These are phyloP conservation scores for Sutorius eximius DNA, from an alignment of 1,284 basidiomycete species.

Conservation along the genomic window DNA sequence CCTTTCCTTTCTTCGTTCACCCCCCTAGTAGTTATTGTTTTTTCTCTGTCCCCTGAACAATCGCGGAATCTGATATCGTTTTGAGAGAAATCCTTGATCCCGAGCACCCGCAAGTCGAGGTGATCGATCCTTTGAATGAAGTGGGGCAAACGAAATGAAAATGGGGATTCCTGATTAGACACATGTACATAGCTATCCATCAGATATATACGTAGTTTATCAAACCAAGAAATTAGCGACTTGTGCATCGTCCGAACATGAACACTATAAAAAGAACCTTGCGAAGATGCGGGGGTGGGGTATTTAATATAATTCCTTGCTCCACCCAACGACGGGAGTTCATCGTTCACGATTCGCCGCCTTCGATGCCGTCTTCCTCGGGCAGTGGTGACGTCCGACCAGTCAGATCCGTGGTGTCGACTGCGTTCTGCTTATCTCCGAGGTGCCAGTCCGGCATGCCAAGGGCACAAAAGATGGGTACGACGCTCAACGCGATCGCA, in stretches of 20 bases:
- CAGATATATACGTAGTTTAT: neutral
- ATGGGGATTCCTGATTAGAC: neutral
- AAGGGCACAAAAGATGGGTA: slow-evolving; percentile 27
- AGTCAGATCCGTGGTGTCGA: slow-evolving; percentile 23
- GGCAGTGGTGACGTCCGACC: slow-evolving; percentile 5
- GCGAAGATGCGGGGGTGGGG: too few species aligned
- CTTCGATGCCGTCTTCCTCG: neutral
- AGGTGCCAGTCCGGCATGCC: slow-evolving; percentile 30
- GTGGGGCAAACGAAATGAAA: too few species aligned
- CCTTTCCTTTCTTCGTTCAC: neutral
- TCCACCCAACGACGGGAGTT: neutral
- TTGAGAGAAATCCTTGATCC: neutral
- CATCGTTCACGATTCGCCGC: neutral
- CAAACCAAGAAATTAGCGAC: neutral
- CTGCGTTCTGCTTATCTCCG: slow-evolving; percentile 30
- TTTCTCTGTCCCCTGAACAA: slow-evolving; percentile 1
- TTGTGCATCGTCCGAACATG: neutral
- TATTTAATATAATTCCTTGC: too few species aligned
- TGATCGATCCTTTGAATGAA: too few species aligned
- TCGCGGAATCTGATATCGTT: slow-evolving; percentile 3
- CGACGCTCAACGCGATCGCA: slow-evolving; percentile 21
- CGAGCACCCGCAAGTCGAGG: neutral
- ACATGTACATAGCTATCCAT: neutral
- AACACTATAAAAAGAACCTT: neutral
- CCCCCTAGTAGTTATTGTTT: slow-evolving; percentile 7